phyloP scores from a whole-genome alignment of 1,284 basidiomycete species.

The Rhodotorula sp. region DNA sequence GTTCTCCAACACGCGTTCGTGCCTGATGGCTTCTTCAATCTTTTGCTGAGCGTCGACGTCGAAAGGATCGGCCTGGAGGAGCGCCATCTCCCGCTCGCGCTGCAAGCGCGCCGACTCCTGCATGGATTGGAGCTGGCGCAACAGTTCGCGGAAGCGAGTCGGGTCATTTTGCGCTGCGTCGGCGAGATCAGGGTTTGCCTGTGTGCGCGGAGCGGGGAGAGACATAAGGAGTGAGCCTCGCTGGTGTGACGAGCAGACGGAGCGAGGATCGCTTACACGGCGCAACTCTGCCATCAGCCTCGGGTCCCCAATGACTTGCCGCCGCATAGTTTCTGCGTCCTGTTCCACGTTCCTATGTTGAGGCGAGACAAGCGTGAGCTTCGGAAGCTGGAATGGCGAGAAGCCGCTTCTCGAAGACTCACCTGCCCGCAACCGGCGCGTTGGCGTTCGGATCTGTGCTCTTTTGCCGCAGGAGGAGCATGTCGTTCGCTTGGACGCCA shows the following conservation, averaged over 20 bases:
- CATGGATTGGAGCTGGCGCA: constrained; percentile 39
- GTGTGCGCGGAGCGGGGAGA: not conserved
- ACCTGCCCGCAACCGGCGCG: constrained; percentile 61
- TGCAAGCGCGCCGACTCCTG: constrained; percentile 50
- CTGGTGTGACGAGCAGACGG: constrained; percentile 11
- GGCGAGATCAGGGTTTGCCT: constrained; percentile 78
- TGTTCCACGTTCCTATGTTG: constrained; percentile 49
- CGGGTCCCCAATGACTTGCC: constrained; percentile 82
- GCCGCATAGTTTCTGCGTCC: constrained; percentile 84
- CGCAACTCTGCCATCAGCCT: constrained; percentile 71
- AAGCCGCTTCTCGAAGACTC: constrained; percentile 38
- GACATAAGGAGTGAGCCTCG: not conserved
- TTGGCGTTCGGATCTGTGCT: constrained; percentile 33
- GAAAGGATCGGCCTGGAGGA: constrained; percentile 38
- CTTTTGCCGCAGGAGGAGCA: constrained; percentile 66
- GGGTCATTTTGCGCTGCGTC: constrained; percentile 68
- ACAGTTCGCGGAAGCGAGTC: constrained; percentile 67
- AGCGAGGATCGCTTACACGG: constrained; percentile 53
- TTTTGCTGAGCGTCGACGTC: constrained; percentile 83
- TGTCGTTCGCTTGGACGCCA: constrained; percentile 64
- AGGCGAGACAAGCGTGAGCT: not conserved
- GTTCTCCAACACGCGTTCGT: constrained; percentile 83
- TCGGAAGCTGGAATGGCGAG: not conserved
- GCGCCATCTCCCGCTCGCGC: constrained; percentile 57
- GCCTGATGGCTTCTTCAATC: constrained; percentile 91